Evolutionary conservation across 108 stramenopile species (phyloP).

Genomic region (Cyclotella choctawhatcheeana): DNA sequence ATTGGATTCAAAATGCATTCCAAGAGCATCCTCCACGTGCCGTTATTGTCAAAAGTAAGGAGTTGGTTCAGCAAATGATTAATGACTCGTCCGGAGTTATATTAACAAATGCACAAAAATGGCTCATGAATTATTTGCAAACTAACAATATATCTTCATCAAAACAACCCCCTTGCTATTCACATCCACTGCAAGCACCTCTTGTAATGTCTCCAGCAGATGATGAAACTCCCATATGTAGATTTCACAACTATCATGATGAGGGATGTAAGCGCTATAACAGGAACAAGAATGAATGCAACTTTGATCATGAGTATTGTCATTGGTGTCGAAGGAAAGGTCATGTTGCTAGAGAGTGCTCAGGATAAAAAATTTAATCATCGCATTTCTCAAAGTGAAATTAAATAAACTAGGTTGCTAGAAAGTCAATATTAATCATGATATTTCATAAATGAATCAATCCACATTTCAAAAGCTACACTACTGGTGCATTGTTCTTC

Average conservation of each 20-base stretch:
- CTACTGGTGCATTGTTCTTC: too few species aligned
- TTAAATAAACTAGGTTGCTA: too few species aligned
- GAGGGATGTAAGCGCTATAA: constrained; percentile 57
- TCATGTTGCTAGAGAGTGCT: constrained; percentile 70
- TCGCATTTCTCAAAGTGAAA: too few species aligned
- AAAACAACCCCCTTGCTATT: constrained; percentile 37
- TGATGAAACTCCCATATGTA: constrained; percentile 71
- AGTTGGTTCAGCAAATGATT: constrained; percentile 47
- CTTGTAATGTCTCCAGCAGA: constrained; percentile 64
- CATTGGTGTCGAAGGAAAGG: constrained; percentile 72
- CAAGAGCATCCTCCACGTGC: constrained; percentile 36
- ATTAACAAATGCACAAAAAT: constrained; percentile 29
- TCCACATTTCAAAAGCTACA: too few species aligned
- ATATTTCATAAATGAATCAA: too few species aligned
- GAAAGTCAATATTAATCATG: too few species aligned
- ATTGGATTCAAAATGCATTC: constrained; percentile 67
- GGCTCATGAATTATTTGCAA: constrained; percentile 29
- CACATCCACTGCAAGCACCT: constrained; percentile 78
- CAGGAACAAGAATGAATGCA: constrained; percentile 39
- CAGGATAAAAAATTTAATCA: background rate
- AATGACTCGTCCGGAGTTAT: constrained; percentile 25
- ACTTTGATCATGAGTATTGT: constrained; percentile 81
- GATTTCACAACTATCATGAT: constrained; percentile 85
- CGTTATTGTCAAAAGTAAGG: constrained; percentile 79
- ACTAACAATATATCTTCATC: background rate